Evolutionary conservation across 306 rosid species (phyloP).

Genomic region (Begonia fuchsioides): DNA sequence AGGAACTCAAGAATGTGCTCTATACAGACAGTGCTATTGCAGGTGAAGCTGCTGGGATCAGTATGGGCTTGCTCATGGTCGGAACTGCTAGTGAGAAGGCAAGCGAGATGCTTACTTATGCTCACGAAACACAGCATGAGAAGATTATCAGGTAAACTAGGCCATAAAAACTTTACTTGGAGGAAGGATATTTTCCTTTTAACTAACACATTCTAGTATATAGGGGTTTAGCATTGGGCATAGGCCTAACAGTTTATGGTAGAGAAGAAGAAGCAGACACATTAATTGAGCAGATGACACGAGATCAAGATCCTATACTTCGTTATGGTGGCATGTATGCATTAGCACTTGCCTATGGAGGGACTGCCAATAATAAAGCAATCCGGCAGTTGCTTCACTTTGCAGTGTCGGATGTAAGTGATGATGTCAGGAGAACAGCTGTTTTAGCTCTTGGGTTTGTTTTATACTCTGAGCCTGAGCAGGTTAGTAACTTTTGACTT

Average conservation of each 20-base stretch:
- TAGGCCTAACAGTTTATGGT: slow-evolving; percentile 93
- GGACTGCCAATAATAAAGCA: slow-evolving; percentile 97
- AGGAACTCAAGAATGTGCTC: slow-evolving; percentile 74
- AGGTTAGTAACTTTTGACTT: slow-evolving; percentile 35
- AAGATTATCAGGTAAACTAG: slow-evolving; percentile 66
- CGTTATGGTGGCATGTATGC: slow-evolving; percentile 99
- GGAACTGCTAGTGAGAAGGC: slow-evolving; percentile 98
- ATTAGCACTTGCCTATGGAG: slow-evolving; percentile 85
- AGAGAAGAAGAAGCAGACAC: slow-evolving; percentile 99
- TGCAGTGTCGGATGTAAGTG: slow-evolving; percentile 99
- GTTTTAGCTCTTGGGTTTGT: slow-evolving; percentile 98
- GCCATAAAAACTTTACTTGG: slow-evolving; percentile 5
- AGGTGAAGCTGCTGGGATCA: slow-evolving; percentile 95
- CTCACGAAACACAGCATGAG: slow-evolving; percentile 96
- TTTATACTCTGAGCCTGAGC: slow-evolving; percentile 94
- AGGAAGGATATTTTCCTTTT: not conserved
- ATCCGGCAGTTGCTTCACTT: slow-evolving; percentile 94
- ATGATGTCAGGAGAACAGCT: slow-evolving; percentile 97
- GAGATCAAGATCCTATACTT: slow-evolving; percentile 89
- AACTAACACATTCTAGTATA: slow-evolving; percentile 8
- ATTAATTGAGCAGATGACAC: slow-evolving; percentile 91
- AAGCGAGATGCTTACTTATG: slow-evolving; percentile 86
- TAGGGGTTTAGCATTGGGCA: slow-evolving; percentile 91
- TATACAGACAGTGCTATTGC: slow-evolving; percentile 97
- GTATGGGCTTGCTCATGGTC: slow-evolving; percentile 98